Percentiles rank a stretch among this genome's conserved stretches.
Conservation (phyloP, 306 rosid species). For the Luffa aegyptiaca region DNA sequence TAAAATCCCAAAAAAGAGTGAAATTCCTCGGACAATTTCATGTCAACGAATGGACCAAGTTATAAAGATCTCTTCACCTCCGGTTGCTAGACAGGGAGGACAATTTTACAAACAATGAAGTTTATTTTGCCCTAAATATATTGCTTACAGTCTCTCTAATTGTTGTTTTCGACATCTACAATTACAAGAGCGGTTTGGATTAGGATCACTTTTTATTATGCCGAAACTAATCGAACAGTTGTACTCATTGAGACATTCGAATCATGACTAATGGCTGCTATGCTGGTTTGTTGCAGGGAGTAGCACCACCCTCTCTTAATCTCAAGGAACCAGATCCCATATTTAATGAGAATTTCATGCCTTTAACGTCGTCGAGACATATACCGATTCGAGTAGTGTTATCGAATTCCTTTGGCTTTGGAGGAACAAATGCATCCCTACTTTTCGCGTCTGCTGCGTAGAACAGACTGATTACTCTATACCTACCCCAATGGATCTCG, state of each 20-base stretch:
- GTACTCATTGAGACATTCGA: not conserved
- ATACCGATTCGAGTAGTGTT: conserved; percentile 62
- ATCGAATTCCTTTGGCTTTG: conserved; percentile 92
- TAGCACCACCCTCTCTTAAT: conserved; percentile 86
- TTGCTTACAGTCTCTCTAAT: not conserved
- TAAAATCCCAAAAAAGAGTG: not conserved
- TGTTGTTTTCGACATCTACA: not conserved
- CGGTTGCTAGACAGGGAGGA: not conserved
- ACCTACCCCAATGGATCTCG: not conserved
- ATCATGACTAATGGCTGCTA: not conserved
- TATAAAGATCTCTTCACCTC: not conserved
- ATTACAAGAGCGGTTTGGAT: not conserved
- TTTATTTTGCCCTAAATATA: not conserved
- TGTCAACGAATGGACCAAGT: not conserved
- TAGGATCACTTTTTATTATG: not conserved
- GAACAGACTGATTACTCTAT: not conserved
- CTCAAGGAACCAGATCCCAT: conserved; percentile 72
- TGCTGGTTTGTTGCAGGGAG: conserved; percentile 46
- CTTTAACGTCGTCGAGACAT: conserved; percentile 47
- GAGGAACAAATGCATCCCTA: conserved; percentile 91
- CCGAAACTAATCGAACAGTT: not conserved
- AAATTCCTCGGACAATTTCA: not conserved
- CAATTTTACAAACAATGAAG: not conserved
- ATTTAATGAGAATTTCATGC: conserved; percentile 55
- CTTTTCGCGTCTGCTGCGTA: conserved; percentile 46